phyloP scores from a whole-genome alignment of 1,284 basidiomycete species.

The Cutaneotrichosporon sp. region DNA sequence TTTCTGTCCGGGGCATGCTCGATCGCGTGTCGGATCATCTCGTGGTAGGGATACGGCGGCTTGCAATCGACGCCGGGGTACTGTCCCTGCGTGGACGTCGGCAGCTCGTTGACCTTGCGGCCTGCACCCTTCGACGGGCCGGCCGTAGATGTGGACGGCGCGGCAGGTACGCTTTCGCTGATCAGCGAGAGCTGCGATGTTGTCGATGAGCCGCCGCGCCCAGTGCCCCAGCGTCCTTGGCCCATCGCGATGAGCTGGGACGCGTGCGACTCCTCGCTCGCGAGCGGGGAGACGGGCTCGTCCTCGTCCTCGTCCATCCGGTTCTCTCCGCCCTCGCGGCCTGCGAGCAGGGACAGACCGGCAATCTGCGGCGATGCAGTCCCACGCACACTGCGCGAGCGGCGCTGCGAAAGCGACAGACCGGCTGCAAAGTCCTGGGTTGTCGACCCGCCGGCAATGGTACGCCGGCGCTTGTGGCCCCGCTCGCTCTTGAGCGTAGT shows the following conservation, averaged over 20 bases:
- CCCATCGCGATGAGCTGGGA: conserved; percentile 18
- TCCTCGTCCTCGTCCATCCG: conserved; percentile 18
- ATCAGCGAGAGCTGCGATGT: conserved; percentile 29
- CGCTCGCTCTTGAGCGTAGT: conserved; percentile 24
- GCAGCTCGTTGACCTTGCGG: conserved; percentile 40
- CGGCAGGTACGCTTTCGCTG: conserved; percentile 20
- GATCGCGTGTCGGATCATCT: conserved; percentile 48
- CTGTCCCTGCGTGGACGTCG: conserved; percentile 32
- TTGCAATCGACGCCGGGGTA: conserved; percentile 45
- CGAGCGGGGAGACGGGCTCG: conserved; percentile 19
- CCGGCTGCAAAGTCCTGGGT: conserved; percentile 10
- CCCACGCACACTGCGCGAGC: conserved; percentile 8
- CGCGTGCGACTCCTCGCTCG: conserved; percentile 18
- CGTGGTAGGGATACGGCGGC: conserved; percentile 48
- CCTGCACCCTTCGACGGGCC: conserved; percentile 9
- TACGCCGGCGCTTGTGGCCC: conserved; percentile 37
- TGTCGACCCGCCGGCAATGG: conserved; percentile 24
- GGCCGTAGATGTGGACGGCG: not conserved
- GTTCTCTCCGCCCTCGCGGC: conserved; percentile 5
- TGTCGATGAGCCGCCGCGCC: conserved; percentile 22
- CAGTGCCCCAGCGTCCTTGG: conserved; percentile 5
- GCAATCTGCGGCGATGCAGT: conserved; percentile 21
- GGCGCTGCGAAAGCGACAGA: conserved; percentile 8
- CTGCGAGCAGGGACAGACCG: conserved; percentile 14
- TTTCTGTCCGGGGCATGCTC: conserved; percentile 40